Conservation (phyloP, 1,284 basidiomycete genomes). For the Anthracocystis walkeri region DNA sequence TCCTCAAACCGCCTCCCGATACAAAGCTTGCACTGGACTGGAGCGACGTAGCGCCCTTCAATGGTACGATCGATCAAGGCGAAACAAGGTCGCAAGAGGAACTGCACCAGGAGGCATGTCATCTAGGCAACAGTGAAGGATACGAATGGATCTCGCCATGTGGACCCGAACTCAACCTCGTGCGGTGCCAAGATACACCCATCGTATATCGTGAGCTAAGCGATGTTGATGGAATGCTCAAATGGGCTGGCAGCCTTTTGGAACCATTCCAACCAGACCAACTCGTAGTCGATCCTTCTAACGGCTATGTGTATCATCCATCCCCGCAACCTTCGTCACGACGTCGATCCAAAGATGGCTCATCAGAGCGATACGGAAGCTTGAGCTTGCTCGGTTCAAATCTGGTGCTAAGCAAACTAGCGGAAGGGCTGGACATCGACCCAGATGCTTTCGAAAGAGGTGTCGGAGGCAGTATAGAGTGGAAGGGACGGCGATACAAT, state of each 20-base stretch:
- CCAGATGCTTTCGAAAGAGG: conserved; percentile 23
- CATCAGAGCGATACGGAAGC: conserved; percentile 39
- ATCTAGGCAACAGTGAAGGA: conserved; percentile 44
- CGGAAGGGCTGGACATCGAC: conserved; percentile 54
- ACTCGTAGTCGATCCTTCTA: conserved; percentile 53
- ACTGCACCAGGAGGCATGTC: conserved; percentile 14
- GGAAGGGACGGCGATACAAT: conserved; percentile 30
- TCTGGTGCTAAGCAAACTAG: conserved; percentile 56
- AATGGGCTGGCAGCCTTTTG: conserved; percentile 57
- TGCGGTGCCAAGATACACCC: conserved; percentile 64
- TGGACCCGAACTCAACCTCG: conserved; percentile 64
- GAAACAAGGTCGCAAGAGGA: conserved; percentile 13
- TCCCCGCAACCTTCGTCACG: conserved; percentile 45
- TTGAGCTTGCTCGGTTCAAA: conserved; percentile 63
- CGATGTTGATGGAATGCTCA: conserved; percentile 42
- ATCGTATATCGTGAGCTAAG: conserved; percentile 66
- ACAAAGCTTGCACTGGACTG: conserved; percentile 18
- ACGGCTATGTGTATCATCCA: conserved; percentile 69
- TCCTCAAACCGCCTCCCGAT: conserved; percentile 12
- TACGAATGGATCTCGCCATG: conserved; percentile 67
- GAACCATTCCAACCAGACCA: conserved; percentile 52
- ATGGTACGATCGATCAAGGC: conserved; percentile 20
- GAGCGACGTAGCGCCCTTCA: conserved; percentile 30
- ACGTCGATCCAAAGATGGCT: not conserved
- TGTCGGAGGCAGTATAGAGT: conserved; percentile 41